Percentiles rank a stretch among this genome's conserved stretches.
phyloP scores from a whole-genome alignment of 345 rosid genomes.

The Theobroma cacao region DNA sequence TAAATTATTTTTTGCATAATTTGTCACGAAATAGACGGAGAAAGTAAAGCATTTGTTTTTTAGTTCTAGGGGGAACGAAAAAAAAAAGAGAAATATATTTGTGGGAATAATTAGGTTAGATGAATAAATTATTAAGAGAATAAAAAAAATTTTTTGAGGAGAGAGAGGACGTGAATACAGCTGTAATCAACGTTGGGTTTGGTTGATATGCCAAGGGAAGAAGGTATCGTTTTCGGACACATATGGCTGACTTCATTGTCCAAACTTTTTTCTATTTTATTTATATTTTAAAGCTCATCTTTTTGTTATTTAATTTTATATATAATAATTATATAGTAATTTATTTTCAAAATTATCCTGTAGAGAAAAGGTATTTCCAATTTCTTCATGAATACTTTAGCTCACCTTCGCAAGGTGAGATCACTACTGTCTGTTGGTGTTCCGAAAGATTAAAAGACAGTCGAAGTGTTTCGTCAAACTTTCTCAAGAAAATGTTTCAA shows the following conservation, averaged over 20 bases:
- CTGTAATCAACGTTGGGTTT: slow-evolving; percentile 53
- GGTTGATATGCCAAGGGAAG: slow-evolving; percentile 22
- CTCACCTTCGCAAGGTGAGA: no score
- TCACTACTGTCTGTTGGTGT: no score
- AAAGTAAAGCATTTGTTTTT: slow-evolving; percentile 28
- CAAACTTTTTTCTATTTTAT: neutral
- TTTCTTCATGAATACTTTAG: no score
- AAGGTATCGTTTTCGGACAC: slow-evolving; percentile 54
- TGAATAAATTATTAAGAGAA: neutral
- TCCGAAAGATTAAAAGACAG: no score
- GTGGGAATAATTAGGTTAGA: neutral
- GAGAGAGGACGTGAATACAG: slow-evolving; percentile 62
- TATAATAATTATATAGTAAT: no score
- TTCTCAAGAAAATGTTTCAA: no score
- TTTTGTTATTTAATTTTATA: no score
- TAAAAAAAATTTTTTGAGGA: neutral
- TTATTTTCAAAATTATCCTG: no score
- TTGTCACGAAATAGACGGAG: slow-evolving; percentile 46
- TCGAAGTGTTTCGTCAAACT: no score
- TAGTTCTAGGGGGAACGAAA: neutral
- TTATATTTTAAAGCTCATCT: no score
- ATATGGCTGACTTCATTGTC: slow-evolving; percentile 33
- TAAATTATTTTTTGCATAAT: slow-evolving; percentile 18
- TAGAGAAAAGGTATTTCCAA: no score
- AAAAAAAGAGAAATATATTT: neutral